phyloP scores from a whole-genome alignment of 768 basidiomycete genomes.

The Boletus pseudopeckii region DNA sequence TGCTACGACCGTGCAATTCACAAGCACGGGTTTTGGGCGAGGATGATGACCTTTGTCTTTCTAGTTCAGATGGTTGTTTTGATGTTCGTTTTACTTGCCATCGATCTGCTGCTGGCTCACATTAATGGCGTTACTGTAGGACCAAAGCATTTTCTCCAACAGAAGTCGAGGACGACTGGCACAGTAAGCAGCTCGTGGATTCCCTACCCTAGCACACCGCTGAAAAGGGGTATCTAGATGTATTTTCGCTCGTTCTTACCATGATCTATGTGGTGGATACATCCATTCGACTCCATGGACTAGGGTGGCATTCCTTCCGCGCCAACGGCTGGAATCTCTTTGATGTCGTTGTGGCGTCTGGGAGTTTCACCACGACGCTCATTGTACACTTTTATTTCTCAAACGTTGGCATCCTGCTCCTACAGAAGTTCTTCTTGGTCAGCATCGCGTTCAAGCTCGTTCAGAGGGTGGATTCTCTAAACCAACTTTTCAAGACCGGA shows the following conservation, averaged over 20 bases:
- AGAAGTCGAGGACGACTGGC: constrained; percentile 47
- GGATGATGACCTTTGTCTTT: constrained; percentile 75
- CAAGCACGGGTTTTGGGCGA: constrained; percentile 93
- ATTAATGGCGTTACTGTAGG: constrained; percentile 41
- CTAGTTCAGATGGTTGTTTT: constrained; percentile 77
- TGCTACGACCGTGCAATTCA: constrained; percentile 88
- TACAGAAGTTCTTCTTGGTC: constrained; percentile 90
- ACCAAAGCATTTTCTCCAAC: constrained; percentile 71
- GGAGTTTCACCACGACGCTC: constrained; percentile 81
- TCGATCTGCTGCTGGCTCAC: neutral
- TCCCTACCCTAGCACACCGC: constrained; percentile 1
- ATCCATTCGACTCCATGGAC: constrained; percentile 70
- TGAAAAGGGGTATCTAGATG: constrained; percentile 44
- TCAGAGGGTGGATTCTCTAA: constrained; percentile 80
- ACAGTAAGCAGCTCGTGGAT: constrained; percentile 45
- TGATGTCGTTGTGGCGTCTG: constrained; percentile 75
- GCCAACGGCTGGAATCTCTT: constrained; percentile 94
- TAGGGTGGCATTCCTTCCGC: constrained; percentile 82
- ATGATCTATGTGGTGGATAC: constrained; percentile 76
- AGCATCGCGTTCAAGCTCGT: constrained; percentile 93
- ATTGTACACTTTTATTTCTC: constrained; percentile 54
- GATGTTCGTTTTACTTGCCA: constrained; percentile 52
- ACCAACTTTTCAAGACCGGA: constrained; percentile 95
- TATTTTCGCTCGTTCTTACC: constrained; percentile 73
- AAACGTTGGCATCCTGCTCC: constrained; percentile 55